Evolutionary conservation across 805 yeast species (phyloP), one percentile per base, ranked within the genome.

Genomic region (Zygotorulaspora sp.): DNA sequence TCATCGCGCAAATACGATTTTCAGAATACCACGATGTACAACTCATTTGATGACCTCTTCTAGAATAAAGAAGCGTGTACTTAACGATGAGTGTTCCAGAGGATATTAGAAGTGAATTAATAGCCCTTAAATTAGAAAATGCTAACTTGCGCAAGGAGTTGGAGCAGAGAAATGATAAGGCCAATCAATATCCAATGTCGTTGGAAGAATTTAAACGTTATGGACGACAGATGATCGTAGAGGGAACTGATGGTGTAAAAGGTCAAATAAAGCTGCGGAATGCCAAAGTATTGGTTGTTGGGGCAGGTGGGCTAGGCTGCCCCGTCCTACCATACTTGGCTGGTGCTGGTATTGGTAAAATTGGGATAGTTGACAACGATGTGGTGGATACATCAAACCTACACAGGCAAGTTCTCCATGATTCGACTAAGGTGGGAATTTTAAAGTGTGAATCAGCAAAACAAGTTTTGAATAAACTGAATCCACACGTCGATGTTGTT

Each of bases 271-370:
- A 62, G 29, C 61, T 92, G 32, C 80, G 78, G 45, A 48, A 59
- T 0, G 41, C 90, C 2, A 74, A 67, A 35, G 74, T 89, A 0
- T 61, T 90, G 17, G 89, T 92, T 0, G 71, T 92, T 6, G 98
- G 99, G 1, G 97, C 97, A 1, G 99, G 98, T 8, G 99, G 99
- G 0, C 68, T 92, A 5, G 97, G 98, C 0, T 82, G 94, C 49
- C 97, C 98, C 0, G 94, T 94, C 0, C 60, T 90, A 33, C 69
- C 84, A 29, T 92, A 92, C 55, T 62, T 92, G 2, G 79, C 80
- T 0, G 96, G 94, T 0, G 83, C 95, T 0, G 98, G 99, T 4
- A 66, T 90, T 3, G 97, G 95, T 1, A 59, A 64, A 2, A 68
- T 92, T 15, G 96, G 96, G 3, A 83, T 92, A 11, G 81, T 88